Base-by-base conservation (phyloP, 768 basidiomycete species). In the Rhodosporidiobolus sp. region DNA sequence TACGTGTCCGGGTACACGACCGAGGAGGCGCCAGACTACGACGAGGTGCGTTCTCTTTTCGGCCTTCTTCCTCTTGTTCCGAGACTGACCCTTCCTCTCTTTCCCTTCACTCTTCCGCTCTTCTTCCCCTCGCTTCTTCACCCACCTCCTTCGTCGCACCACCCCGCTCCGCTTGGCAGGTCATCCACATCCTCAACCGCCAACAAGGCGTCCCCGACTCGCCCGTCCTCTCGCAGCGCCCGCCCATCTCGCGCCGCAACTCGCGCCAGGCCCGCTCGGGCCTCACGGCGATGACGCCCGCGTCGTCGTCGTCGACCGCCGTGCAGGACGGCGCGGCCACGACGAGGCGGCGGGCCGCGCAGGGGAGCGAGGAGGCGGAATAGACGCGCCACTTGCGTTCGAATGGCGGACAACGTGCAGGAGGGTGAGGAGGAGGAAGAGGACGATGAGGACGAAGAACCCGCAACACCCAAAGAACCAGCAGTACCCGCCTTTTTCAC, bases 151-250 rank as follows among this genome's bases (percentile, higher is more conserved):
- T n/a, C n/a, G n/a, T n/a, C n/a, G n/a, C n/a, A n/a, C n/a, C n/a
- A n/a, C n/a, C n/a, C n/a, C n/a, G n/a, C n/a, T n/a, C n/a, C n/a
- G n/a, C n/a, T n/a, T n/a, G 10, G 20, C 71, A 72, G 71, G 74
- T 75, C 57, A 75, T 75, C 63, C 69, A 71, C 67, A 75, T 75
- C 56, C 63, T 75, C 43, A 67, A 70, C 52, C 73, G 69, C 65
- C 63, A 74, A 50, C 69, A 70, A 35, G 73, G 66, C 6, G 46
- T 48, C 32, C 34, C 58, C 28, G 63, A 74, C 50, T 64, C 69
- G 26, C 69, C 66, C 28, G 17, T 52, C 9, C 8, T 50, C 6
- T 3, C 62, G 48, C 5, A 46, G 20, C 56, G 65, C 11, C 69
- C 61, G 14, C n/a, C 34, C 43, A n/a, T 63, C 3, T 53, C 38